Conservation (phyloP, 192 early-diverging fungal species). For the Coemansia sp. region DNA sequence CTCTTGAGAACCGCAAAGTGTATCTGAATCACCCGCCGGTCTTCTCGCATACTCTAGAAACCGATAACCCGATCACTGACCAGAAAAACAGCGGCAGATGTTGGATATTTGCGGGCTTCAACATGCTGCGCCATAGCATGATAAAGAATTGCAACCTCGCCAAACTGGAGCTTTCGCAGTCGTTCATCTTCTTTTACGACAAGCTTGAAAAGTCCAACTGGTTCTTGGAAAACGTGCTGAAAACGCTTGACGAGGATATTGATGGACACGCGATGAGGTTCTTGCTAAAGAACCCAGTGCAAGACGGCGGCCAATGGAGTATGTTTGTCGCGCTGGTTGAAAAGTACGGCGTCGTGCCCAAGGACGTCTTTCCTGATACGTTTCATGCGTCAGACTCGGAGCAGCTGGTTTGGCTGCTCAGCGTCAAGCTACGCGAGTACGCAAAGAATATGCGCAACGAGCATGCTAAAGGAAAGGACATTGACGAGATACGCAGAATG, state of each 20-base stretch:
- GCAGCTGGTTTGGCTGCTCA: slow-evolving; percentile 62
- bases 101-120: slow-evolving; percentile 82
- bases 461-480: slow-evolving; percentile 44
- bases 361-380: slow-evolving; percentile 65
- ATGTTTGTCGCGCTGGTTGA: slow-evolving; percentile 76
- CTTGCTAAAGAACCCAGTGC: slow-evolving; percentile 63
- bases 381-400: slow-evolving; percentile 63
- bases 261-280: slow-evolving; percentile 70
- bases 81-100: slow-evolving; percentile 76
- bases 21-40: slow-evolving; percentile 36
- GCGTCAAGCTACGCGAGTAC: slow-evolving; percentile 66
- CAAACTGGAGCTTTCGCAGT: slow-evolving; percentile 77
- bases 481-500: slow-evolving; percentile 46
- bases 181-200: slow-evolving; percentile 74
- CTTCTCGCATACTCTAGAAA: slow-evolving; percentile 48
- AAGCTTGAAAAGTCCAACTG: slow-evolving; percentile 83
- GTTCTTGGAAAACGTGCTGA: slow-evolving; percentile 78
- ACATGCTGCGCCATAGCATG: slow-evolving; percentile 66
- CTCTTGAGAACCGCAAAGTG: slow-evolving; percentile 60
- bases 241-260: slow-evolving; percentile 61
- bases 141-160: slow-evolving; percentile 76
- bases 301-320: slow-evolving; percentile 77
- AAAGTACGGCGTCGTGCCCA: slow-evolving; percentile 76
- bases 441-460: slow-evolving; percentile 62
- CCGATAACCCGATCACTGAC: slow-evolving; percentile 63